Base-by-base conservation (phyloP, 306 rosid species). In the Abrus precatorius region DNA sequence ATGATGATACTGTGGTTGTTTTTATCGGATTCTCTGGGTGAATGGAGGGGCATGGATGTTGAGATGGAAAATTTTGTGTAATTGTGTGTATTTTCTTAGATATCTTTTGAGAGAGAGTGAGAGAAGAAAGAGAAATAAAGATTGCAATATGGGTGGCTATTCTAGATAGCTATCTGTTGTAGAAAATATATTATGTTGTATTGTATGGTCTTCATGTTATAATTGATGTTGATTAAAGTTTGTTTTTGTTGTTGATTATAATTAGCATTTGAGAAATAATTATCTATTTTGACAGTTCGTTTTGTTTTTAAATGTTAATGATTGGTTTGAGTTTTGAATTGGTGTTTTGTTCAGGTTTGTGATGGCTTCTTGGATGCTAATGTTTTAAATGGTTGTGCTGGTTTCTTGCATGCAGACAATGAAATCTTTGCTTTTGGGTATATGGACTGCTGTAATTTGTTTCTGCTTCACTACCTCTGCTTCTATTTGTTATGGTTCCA, bases 331-430 rank as follows among this genome's bases (percentile, higher is more conserved):
- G 91, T 80, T 82, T 75, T 86, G 83, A 75, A 82, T 88, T 85
- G 91, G 84, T 89, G 76, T 89, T 91, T 88, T 90, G 73, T 90
- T 88, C 97, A 90, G 92, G 91, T 90, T 84, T 76, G 75, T 92
- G 94, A 86, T 90, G 92, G 97, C 93, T 92, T 86, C 92, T 89
- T 90, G 92, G 92, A 79, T 87, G 90, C 88, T 87, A 78, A 80
- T 91, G 92, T 92, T 83, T 91, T 89, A 86, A 83, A 85, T 92
- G 94, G 91, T 92, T 92, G 80, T 89, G 93, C 87, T 91, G 97
- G 82, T 92, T 89, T 84, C 92, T 85, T 89, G 87, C 90, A 83
- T 90, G 91, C 92, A 88, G 97, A 90, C 89, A 85, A 82, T 91
- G 93, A 91, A 85, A 88, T 84, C 90, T 89, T 83, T 92, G 91